Percentiles rank a stretch among this genome's conserved stretches.
phyloP scores from a whole-genome alignment of 2,329 filamentous ascomycete genomes.

The Alternaria ethzedia region DNA sequence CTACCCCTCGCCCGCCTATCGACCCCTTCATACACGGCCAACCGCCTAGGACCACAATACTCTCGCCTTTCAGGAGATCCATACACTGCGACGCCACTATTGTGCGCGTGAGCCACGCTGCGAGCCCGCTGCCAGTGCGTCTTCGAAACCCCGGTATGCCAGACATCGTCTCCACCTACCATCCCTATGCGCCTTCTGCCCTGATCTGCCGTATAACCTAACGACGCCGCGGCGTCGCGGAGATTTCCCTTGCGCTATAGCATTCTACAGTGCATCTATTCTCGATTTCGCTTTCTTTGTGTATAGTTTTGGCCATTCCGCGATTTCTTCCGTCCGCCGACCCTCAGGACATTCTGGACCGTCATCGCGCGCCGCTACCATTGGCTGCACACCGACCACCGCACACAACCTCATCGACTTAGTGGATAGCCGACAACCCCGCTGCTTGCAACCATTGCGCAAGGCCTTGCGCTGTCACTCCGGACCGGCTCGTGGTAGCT shows the following conservation, averaged over 20 bases:
- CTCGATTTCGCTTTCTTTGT: constrained; percentile 21
- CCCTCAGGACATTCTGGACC: constrained; percentile 30
- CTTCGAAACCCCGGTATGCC: constrained; percentile 37
- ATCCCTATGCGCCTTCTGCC: constrained; percentile 39
- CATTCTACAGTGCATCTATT: constrained; percentile 36
- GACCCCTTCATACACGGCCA: constrained; percentile 33
- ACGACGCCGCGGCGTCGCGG: constrained; percentile 42
- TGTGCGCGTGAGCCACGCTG: constrained; percentile 48
- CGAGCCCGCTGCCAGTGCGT: constrained; percentile 32
- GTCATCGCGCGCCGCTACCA: constrained; percentile 22
- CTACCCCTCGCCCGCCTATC: constrained; percentile 28
- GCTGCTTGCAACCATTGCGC: constrained; percentile 35
- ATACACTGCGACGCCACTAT: constrained; percentile 30
- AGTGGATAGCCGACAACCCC: constrained; percentile 42
- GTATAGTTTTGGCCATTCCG: constrained; percentile 18
- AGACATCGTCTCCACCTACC: constrained; percentile 44
- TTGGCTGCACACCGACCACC: constrained; percentile 33
- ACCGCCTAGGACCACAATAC: constrained; percentile 16
- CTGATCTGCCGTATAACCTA: constrained; percentile 47
- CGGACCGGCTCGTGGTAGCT: constrained; percentile 5
- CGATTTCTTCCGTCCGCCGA: constrained; percentile 22
- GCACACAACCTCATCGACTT: constrained; percentile 33
- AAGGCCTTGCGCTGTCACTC: constrained; percentile 17
- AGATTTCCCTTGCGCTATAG: constrained; percentile 41
- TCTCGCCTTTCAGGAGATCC: constrained; percentile 26